Percentiles rank a stretch among this genome's conserved stretches.
Conservation (phyloP, 2,329 filamentous ascomycete genomes). For the Aureobasidium pullulans region DNA sequence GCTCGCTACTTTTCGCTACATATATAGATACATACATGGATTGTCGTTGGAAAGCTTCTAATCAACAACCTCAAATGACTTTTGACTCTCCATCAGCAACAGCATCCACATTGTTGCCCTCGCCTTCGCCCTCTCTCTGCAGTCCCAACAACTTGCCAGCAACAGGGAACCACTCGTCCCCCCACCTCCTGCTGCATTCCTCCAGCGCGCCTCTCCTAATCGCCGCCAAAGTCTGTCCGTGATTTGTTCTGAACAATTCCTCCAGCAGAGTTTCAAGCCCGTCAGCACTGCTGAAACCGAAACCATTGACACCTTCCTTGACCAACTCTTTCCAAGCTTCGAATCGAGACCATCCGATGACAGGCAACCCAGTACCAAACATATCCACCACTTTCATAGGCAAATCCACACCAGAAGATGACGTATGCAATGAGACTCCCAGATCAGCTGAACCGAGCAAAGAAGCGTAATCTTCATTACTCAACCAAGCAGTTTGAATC, state of each 20-base stretch:
- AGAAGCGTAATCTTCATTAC: conserved; percentile 72
- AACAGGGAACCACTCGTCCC: conserved; percentile 84
- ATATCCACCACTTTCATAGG: conserved; percentile 99
- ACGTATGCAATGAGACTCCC: conserved; percentile 86
- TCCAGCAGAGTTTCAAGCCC: conserved; percentile 58
- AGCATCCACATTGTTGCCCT: not conserved
- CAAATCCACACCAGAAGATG: conserved; percentile 87
- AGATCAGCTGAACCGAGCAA: conserved; percentile 81
- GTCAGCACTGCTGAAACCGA: conserved; percentile 67
- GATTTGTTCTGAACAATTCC: conserved; percentile 51
- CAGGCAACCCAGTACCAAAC: conserved; percentile 90
- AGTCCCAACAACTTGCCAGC: conserved; percentile 44
- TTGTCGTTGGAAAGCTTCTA: too few species aligned
- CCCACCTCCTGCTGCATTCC: conserved; percentile 76
- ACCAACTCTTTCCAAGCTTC: conserved; percentile 90
- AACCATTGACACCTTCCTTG: conserved; percentile 75
- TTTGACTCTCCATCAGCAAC: not conserved
- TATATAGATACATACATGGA: too few species aligned
- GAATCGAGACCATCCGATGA: conserved; percentile 78
- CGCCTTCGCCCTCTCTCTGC: not conserved
- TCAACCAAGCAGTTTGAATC: conserved; percentile 78
- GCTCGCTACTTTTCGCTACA: too few species aligned
- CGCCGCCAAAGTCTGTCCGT: conserved; percentile 56
- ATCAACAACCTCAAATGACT: too few species aligned
- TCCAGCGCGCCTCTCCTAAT: conserved; percentile 63